Conservation (phyloP, 805 yeast genomes). For the Yarrowia osloensis region DNA sequence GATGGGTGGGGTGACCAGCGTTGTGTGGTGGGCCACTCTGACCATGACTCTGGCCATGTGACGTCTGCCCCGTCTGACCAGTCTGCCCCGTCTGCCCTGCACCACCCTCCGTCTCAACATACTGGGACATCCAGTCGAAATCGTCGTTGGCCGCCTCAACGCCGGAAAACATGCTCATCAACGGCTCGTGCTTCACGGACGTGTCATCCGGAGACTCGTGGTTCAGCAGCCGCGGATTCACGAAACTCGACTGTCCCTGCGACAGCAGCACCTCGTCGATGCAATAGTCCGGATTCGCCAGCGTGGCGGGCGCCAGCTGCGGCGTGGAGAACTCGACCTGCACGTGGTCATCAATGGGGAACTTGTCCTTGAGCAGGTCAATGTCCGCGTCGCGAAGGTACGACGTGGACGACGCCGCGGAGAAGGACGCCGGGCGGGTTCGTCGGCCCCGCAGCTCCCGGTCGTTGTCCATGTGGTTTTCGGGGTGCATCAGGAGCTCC, state of each 20-base stretch:
- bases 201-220: constrained; percentile 8
- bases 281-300: constrained; percentile 38
- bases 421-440: constrained; percentile 50
- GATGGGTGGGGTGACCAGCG: too few species aligned
- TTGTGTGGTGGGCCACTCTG: background rate
- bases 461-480: constrained; percentile 25
- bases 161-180: constrained; percentile 2
- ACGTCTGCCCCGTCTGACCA: background rate
- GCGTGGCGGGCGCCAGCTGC: constrained; percentile 56
- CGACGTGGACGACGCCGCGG: constrained; percentile 62
- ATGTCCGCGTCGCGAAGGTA: constrained; percentile 56
- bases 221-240: constrained; percentile 18
- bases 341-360: constrained; percentile 49
- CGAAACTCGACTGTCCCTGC: constrained; percentile 22
- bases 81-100: background rate
- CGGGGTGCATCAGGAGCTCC: constrained; percentile 21
- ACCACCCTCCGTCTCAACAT: background rate
- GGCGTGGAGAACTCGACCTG: constrained; percentile 85
- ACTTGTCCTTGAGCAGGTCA: constrained; percentile 34
- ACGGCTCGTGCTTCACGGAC: constrained; percentile 4
- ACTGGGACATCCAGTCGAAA: constrained; percentile 23
- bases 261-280: constrained; percentile 29
- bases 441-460: constrained; percentile 26
- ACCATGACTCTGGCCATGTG: background rate
- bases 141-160: background rate